A percentile compares a stretch with the other conserved stretches of the same genome.
Conservation (phyloP, 306 rosid species). For the Sophora flavescens region DNA sequence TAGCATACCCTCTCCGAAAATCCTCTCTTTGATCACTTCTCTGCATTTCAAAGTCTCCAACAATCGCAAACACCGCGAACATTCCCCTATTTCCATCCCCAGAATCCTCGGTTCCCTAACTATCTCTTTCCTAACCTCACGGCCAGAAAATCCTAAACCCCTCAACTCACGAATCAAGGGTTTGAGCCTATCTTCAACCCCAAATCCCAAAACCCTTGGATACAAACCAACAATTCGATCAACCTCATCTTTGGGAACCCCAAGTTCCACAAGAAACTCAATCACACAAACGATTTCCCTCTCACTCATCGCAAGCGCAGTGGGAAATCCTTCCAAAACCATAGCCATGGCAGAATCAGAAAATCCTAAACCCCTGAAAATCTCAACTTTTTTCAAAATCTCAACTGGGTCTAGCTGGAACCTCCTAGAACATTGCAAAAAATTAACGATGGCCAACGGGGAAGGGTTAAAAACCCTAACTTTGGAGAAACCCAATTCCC, state of each 20-base stretch:
- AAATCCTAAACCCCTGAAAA: slow-evolving; percentile 64
- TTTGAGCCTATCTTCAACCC: slow-evolving; percentile 65
- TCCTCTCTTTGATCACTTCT: slow-evolving; percentile 58
- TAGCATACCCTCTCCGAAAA: slow-evolving; percentile 58
- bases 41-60: slow-evolving; percentile 76
- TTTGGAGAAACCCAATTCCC: slow-evolving; percentile 56
- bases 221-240: slow-evolving; percentile 54
- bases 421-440: slow-evolving; percentile 60
- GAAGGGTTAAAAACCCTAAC: slow-evolving; percentile 41
- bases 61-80: slow-evolving; percentile 65
- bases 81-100: slow-evolving; percentile 75
- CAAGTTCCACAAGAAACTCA: slow-evolving; percentile 57
- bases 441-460: slow-evolving; percentile 56
- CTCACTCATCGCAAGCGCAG: slow-evolving; percentile 51
- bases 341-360: slow-evolving; percentile 42
- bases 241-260: slow-evolving; percentile 53
- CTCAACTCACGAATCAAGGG: slow-evolving; percentile 67
- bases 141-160: slow-evolving; percentile 61
- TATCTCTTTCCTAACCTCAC: slow-evolving; percentile 60
- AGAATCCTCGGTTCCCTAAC: slow-evolving; percentile 69
- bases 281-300: slow-evolving; percentile 47
- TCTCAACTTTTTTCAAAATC: slow-evolving; percentile 35
- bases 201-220: slow-evolving; percentile 72
- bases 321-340: slow-evolving; percentile 69
- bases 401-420: slow-evolving; percentile 57